A percentile compares a stretch with the other conserved stretches of the same genome.
phyloP scores from a whole-genome alignment of 2,329 filamentous ascomycete species.

The Parasarocladium wereldwijsianum region DNA sequence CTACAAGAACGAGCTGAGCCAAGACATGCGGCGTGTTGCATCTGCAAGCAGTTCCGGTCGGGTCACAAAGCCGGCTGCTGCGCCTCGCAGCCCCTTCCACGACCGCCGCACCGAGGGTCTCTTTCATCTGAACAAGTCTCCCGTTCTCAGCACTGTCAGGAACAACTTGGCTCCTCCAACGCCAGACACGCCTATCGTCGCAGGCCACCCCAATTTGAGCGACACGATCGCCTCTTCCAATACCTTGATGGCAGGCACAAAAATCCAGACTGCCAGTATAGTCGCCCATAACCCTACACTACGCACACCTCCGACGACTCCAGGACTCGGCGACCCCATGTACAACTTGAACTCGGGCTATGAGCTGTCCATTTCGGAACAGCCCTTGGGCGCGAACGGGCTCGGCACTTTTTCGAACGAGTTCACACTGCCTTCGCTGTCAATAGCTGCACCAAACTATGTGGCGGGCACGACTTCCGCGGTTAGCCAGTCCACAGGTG shows the following conservation, averaged over 20 bases:
- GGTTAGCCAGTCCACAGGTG: constrained; percentile 28
- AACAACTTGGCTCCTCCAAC: constrained; percentile 31
- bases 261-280: constrained; percentile 13
- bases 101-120: constrained; percentile 31
- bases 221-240: constrained; percentile 22
- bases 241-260: constrained; percentile 12
- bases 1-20: constrained; percentile 27
- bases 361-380: constrained; percentile 27
- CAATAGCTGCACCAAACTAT: constrained; percentile 28
- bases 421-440: constrained; percentile 26
- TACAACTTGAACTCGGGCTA: constrained; percentile 24
- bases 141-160: constrained; percentile 21
- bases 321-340: constrained; percentile 28
- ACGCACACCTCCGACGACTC: constrained; percentile 39
- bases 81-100: constrained; percentile 22
- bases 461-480: constrained; percentile 21
- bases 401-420: constrained; percentile 29
- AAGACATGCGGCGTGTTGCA: constrained; percentile 38
- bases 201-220: constrained; percentile 20
- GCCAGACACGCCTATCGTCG: constrained; percentile 30
- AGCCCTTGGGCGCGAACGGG: constrained; percentile 32
- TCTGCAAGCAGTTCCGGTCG: constrained; percentile 30
- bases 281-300: constrained; percentile 25
- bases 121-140: constrained; percentile 27
- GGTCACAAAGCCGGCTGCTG: constrained; percentile 16